Conservation (phyloP, 2,329 filamentous ascomycete genomes). For the Corinectria fuckeliana region DNA sequence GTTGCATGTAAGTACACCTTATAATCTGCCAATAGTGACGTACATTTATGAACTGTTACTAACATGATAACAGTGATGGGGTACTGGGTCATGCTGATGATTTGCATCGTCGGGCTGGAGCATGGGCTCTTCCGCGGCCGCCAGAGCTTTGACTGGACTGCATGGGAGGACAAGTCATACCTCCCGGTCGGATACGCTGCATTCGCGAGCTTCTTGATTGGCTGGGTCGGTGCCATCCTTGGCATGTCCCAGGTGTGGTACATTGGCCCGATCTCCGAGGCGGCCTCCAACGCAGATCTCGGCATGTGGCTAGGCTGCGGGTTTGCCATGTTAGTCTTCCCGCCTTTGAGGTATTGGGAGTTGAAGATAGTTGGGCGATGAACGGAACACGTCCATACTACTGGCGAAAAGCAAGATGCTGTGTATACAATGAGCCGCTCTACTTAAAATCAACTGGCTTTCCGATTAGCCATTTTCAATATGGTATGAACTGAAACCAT, state of each 20-base stretch:
- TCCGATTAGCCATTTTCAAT: too few species aligned
- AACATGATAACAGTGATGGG: conserved; percentile 61
- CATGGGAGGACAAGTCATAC: conserved; percentile 54
- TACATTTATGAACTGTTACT: too few species aligned
- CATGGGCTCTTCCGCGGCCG: conserved; percentile 51
- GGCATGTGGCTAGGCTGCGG: conserved; percentile 68
- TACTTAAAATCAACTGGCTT: too few species aligned
- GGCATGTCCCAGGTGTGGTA: conserved; percentile 67
- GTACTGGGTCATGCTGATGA: conserved; percentile 61
- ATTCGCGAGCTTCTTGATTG: conserved; percentile 51
- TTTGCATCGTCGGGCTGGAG: conserved; percentile 55
- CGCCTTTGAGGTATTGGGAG: conserved; percentile 38
- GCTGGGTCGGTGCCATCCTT: conserved; percentile 59
- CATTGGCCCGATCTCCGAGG: conserved; percentile 60
- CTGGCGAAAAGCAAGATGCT: neutral
- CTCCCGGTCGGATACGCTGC: conserved; percentile 54
- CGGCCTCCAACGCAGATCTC: conserved; percentile 56
- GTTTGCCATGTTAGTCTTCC: conserved; percentile 60
- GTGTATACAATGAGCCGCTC: neutral
- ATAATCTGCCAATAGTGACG: too few species aligned
- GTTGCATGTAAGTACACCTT: too few species aligned
- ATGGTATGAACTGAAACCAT: too few species aligned
- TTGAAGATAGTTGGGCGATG: conserved; percentile 36
- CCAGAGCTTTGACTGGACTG: conserved; percentile 49
- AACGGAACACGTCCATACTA: neutral